Conservation (phyloP, 83 land plant species). For the Thuja plicata region DNA sequence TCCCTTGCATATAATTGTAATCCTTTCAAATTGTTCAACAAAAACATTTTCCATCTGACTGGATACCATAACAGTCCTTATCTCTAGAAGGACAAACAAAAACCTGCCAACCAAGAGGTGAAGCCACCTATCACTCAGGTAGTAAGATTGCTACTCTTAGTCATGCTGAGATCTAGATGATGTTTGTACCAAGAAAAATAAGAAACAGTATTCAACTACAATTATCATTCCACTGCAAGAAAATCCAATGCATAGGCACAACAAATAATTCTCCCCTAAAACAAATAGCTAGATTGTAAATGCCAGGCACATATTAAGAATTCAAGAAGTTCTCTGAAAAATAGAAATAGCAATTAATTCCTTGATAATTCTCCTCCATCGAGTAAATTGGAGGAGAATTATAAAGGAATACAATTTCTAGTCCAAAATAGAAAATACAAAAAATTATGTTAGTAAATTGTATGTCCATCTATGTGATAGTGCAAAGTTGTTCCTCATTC, state of each 20-base stretch:
- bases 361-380: neutral
- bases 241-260: neutral
- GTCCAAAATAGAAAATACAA: neutral
- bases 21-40: too few species aligned
- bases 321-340: conserved; percentile 10
- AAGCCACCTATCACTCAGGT: conserved; percentile 54
- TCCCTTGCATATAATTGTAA: neutral
- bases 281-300: neutral
- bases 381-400: neutral
- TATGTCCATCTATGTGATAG: neutral
- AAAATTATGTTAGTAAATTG: neutral
- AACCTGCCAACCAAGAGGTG: conserved; percentile 74
- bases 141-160: conserved; percentile 62
- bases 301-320: neutral
- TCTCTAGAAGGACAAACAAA: conserved; percentile 69
- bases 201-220: neutral
- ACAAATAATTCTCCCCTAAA: too few species aligned
- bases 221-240: neutral
- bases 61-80: neutral
- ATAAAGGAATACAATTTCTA: neutral
- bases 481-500: conserved; percentile 8
- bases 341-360: neutral
- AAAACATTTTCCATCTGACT: too few species aligned
- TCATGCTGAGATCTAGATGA: conserved; percentile 75
- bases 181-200: conserved; percentile 15